Conservation (phyloP, 495 filamentous ascomycete genomes). For the Chaetomidium leptoderma region DNA sequence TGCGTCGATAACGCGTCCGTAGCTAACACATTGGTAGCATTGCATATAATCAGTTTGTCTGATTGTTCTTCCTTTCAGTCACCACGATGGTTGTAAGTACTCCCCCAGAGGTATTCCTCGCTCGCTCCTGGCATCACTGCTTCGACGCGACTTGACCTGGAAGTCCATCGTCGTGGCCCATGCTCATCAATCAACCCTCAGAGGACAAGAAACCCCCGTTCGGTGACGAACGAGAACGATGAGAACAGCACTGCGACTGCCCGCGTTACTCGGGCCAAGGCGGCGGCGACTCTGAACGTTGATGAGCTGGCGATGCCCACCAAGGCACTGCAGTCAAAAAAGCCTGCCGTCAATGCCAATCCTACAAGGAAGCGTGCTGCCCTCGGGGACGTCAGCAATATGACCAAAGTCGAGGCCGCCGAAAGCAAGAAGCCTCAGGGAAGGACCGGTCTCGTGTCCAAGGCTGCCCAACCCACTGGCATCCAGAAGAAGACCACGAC, state of each 20-base stretch:
- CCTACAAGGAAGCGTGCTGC: conserved; percentile 63
- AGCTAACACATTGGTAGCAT: conserved; percentile 11
- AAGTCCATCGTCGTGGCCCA: not conserved
- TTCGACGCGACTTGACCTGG: conserved; percentile 9
- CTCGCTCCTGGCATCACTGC: not conserved
- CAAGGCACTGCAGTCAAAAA: conserved; percentile 75
- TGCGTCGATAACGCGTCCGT: conserved; percentile 5
- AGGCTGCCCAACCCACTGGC: conserved; percentile 68
- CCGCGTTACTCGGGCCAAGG: conserved; percentile 89
- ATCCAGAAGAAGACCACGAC: conserved; percentile 74
- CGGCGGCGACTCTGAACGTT: conserved; percentile 60
- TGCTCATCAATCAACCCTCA: conserved; percentile 10
- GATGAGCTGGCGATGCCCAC: conserved; percentile 51
- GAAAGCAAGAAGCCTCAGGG: conserved; percentile 69
- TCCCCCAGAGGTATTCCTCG: not conserved
- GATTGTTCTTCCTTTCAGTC: conserved; percentile 1
- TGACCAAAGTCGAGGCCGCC: conserved; percentile 65
- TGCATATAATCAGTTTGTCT: conserved; percentile 18
- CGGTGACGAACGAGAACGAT: conserved; percentile 85
- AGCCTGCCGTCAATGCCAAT: conserved; percentile 51
- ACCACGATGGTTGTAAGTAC: conserved; percentile 50
- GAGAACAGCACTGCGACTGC: conserved; percentile 70
- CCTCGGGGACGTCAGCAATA: conserved; percentile 93
- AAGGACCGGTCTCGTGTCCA: conserved; percentile 66
- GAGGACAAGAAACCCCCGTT: conserved; percentile 43